A percentile compares a stretch with the other conserved stretches of the same genome.
These are phyloP conservation scores for Prinsepia uniflora DNA, from an alignment of 306 rosid genomes.

Conservation along the genomic window DNA sequence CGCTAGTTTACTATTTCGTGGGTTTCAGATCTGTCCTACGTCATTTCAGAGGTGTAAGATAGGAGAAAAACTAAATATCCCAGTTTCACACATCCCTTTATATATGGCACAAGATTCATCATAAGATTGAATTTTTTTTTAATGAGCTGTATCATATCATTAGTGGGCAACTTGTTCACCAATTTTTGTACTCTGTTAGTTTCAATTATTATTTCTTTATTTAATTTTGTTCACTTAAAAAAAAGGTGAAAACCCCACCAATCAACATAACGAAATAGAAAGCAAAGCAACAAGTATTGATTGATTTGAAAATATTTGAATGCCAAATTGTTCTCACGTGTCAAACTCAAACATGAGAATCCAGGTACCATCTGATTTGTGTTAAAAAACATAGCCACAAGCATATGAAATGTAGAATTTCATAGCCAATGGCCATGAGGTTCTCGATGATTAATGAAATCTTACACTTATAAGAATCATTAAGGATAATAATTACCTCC, in stretches of 20 bases:
- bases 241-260: neutral
- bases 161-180: neutral
- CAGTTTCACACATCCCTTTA: too few species aligned
- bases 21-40: too few species aligned
- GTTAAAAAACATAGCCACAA: neutral
- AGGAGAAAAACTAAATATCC: too few species aligned
- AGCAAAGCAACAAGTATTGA: neutral
- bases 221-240: neutral
- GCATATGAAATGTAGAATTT: neutral
- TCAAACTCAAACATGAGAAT: neutral
- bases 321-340: neutral
- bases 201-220: neutral
- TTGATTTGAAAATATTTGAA: neutral
- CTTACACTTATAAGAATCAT: constrained; percentile 9
- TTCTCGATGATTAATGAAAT: constrained; percentile 15
- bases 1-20: too few species aligned
- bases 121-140: too few species aligned
- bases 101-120: too few species aligned
- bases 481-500: constrained; percentile 44
- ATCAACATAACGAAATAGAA: neutral
- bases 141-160: neutral
- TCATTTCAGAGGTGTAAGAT: too few species aligned
- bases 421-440: constrained; percentile 3
- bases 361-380: neutral
- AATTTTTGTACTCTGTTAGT: neutral